Evolutionary conservation across 257 asterid species (phyloP).

Genomic region (Prunella vulgaris): DNA sequence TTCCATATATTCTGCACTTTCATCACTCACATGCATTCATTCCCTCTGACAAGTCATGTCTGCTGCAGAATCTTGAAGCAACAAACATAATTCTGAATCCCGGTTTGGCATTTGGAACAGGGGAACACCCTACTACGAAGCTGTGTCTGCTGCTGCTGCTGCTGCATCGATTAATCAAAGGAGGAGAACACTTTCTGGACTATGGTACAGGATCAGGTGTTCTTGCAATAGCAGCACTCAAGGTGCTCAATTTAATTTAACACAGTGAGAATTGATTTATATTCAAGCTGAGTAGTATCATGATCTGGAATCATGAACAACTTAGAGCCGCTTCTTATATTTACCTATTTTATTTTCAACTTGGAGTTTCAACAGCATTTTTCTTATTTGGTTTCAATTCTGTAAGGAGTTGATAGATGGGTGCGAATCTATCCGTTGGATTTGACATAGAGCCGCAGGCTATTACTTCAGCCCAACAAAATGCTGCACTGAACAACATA

Average conservation of each 20-base stretch:
- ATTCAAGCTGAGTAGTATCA: not conserved
- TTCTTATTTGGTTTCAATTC: not conserved
- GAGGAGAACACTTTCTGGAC: constrained; percentile 84
- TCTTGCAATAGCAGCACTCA: constrained; percentile 87
- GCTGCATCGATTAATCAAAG: constrained; percentile 59
- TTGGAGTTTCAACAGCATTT: not conserved
- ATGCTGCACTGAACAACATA: constrained; percentile 64
- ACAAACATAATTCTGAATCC: constrained; percentile 73
- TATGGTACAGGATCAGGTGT: constrained; percentile 96
- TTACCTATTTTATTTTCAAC: not conserved
- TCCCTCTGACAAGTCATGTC: not conserved
- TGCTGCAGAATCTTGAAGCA: constrained; percentile 61
- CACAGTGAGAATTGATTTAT: not conserved
- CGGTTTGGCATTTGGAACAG: constrained; percentile 97
- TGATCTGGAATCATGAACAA: not conserved
- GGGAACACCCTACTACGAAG: constrained; percentile 92
- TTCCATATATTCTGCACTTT: constrained; percentile 10
- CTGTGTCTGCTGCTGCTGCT: constrained; percentile 66
- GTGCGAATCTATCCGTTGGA: constrained; percentile 75
- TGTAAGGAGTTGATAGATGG: constrained; percentile 43
- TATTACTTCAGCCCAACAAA: constrained; percentile 64
- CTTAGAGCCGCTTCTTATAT: not conserved
- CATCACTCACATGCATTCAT: not conserved
- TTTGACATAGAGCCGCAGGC: constrained; percentile 87
- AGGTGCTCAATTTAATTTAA: constrained; percentile 37